Percentiles rank a stretch among this genome's conserved stretches.
Evolutionary conservation across 805 yeast species (phyloP).

Genomic region (Hanseniaspora hatyaiensis): DNA sequence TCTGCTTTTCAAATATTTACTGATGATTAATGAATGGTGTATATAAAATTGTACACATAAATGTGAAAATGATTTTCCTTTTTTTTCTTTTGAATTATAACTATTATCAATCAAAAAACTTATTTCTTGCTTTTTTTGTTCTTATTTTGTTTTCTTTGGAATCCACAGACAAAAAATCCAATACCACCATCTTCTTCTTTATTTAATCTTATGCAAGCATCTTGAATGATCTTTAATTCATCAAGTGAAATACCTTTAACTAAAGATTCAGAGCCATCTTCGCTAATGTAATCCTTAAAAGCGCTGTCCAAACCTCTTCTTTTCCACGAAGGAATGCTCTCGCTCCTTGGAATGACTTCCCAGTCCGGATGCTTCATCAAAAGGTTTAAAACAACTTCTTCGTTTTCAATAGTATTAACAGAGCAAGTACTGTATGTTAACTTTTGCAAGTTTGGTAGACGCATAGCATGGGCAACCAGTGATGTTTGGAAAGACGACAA

Average conservation of each 20-base stretch:
- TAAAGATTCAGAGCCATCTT: slow-evolving; percentile 19
- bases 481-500: slow-evolving; percentile 77
- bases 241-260: slow-evolving; percentile 17
- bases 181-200: slow-evolving; percentile 96
- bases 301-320: slow-evolving; percentile 70
- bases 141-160: slow-evolving; percentile 38
- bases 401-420: slow-evolving; percentile 86
- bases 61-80: too few species aligned
- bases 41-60: too few species aligned
- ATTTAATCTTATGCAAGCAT: slow-evolving; percentile 72
- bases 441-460: slow-evolving; percentile 61
- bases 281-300: slow-evolving; percentile 41
- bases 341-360: slow-evolving; percentile 46
- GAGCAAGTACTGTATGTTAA: slow-evolving; percentile 95
- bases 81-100: background rate
- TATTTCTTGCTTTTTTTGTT: slow-evolving; percentile 1
- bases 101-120: background rate
- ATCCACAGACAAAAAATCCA: slow-evolving; percentile 93
- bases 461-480: slow-evolving; percentile 78
- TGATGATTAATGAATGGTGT: slow-evolving; percentile 12
- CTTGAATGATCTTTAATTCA: slow-evolving; percentile 50
- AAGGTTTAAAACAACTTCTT: slow-evolving; percentile 73
- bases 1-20: too few species aligned
- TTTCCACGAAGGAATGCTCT: slow-evolving; percentile 76
- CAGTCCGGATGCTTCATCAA: slow-evolving; percentile 61